Evolutionary conservation across 495 filamentous ascomycete genomes (phyloP).

Genomic region (Aspergillus diversus): DNA sequence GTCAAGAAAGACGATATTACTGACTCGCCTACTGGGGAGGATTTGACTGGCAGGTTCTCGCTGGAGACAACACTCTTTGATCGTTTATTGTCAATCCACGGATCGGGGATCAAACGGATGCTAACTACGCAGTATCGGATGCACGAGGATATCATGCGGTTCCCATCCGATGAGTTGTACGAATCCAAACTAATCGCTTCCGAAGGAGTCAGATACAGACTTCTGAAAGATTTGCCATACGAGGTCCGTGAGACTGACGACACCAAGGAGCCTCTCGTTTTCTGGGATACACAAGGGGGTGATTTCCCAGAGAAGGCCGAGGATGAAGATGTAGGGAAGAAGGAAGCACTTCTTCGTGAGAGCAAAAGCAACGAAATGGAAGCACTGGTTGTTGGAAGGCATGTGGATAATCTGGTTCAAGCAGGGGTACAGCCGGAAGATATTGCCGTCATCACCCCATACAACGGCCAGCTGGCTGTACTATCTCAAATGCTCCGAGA

Average conservation of each 20-base stretch:
- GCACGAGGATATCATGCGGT: constrained; percentile 94
- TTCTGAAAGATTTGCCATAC: constrained; percentile 80
- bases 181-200: constrained; percentile 77
- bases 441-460: constrained; percentile 93
- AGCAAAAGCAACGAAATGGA: constrained; percentile 96
- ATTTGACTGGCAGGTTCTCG: constrained; percentile 42
- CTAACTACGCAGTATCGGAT: constrained; percentile 98
- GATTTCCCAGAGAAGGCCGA: constrained; percentile 73
- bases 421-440: constrained; percentile 79
- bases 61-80: constrained; percentile 93
- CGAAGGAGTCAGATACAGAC: constrained; percentile 70
- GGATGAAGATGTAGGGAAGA: constrained; percentile 54
- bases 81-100: constrained; percentile 80
- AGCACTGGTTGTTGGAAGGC: constrained; percentile 74
- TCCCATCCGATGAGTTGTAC: constrained; percentile 90
- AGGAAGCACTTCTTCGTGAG: constrained; percentile 66
- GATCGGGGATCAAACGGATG: constrained; percentile 84
- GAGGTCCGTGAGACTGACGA: constrained; percentile 81
- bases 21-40: constrained; percentile 15
- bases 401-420: constrained; percentile 73
- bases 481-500: constrained; percentile 77
- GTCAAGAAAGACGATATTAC: constrained; percentile 28
- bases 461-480: constrained; percentile 88
- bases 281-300: constrained; percentile 95
- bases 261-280: constrained; percentile 83